Evolutionary conservation across 1,284 basidiomycete species (phyloP).

Genomic region (Peniophora sp.): DNA sequence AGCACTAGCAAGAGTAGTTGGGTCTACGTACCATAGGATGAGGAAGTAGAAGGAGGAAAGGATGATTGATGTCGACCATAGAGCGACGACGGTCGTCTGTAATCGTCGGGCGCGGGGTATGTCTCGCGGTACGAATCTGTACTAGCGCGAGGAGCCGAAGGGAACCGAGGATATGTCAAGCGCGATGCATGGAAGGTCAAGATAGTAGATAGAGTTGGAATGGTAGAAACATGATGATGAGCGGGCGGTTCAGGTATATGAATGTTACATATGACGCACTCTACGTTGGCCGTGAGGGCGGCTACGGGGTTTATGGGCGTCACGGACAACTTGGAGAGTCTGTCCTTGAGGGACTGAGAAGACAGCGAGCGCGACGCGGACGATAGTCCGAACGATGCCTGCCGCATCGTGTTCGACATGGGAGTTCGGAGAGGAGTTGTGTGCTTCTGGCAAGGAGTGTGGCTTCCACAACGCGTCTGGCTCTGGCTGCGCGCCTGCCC

Average conservation of each 20-base stretch:
- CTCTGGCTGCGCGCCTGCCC: too few relatives aligned
- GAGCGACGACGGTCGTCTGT: constrained; percentile 81
- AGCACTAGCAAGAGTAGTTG: neutral
- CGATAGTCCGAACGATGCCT: constrained; percentile 20
- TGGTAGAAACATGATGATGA: constrained; percentile 1
- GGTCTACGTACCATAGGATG: constrained; percentile 70
- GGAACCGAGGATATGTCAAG: neutral
- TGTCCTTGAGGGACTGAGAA: constrained; percentile 39
- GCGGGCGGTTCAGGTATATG: constrained; percentile 1
- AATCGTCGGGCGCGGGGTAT: constrained; percentile 76
- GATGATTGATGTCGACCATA: constrained; percentile 81
- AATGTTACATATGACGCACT: constrained; percentile 37
- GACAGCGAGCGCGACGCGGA: constrained; percentile 24
- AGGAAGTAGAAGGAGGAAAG: constrained; percentile 68
- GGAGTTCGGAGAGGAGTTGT: too few relatives aligned
- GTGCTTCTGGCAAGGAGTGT: too few relatives aligned
- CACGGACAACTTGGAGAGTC: constrained; percentile 48
- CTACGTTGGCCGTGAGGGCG: constrained; percentile 57
- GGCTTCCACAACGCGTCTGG: too few relatives aligned
- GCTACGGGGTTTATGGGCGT: constrained; percentile 51
- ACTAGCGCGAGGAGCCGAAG: neutral
- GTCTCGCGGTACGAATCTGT: constrained; percentile 63
- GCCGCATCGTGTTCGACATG: constrained; percentile 7
- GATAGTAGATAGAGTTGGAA: neutral
- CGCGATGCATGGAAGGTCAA: neutral